A percentile compares a stretch with the other conserved stretches of the same genome.
These are phyloP conservation scores for Sonneratia caseolaris DNA, from an alignment of 345 rosid species.

Conservation along the genomic window DNA sequence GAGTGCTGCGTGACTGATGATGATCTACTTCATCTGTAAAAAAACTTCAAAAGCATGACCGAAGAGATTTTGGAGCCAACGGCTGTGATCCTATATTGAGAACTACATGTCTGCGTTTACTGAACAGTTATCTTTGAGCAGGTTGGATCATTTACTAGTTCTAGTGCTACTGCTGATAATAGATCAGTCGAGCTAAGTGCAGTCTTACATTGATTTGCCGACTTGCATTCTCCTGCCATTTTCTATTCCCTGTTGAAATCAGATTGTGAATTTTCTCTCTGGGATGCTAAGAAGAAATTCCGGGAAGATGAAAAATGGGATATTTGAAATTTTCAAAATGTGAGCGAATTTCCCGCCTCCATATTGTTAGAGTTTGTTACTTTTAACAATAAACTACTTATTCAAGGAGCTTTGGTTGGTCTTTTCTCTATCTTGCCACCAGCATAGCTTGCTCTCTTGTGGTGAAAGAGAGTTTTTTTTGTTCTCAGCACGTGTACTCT, in stretches of 20 bases:
- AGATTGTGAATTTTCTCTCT: not conserved
- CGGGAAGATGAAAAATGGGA: not conserved
- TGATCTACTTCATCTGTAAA: not conserved
- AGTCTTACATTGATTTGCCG: not conserved
- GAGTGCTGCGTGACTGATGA: not conserved
- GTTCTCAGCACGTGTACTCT: not conserved
- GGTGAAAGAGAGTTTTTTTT: not conserved
- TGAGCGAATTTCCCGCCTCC: not conserved
- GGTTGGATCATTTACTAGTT: not conserved
- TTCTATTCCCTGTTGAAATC: not conserved
- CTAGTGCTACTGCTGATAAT: not conserved
- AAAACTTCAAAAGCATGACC: not conserved
- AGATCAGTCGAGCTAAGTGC: not conserved
- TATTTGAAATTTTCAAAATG: not conserved
- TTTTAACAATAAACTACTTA: not conserved
- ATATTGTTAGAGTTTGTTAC: not conserved
- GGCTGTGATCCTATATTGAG: not conserved
- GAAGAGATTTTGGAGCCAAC: not conserved
- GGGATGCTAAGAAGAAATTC: not conserved
- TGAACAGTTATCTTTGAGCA: not conserved
- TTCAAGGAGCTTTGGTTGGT: not conserved
- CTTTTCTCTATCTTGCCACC: not conserved
- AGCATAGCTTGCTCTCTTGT: not conserved
- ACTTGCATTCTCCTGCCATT: not conserved
- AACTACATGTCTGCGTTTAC: not conserved